A percentile compares a stretch with the other conserved stretches of the same genome.
These are phyloP conservation scores for Fraxinus sp. DNA, from an alignment of 305 asterid species.

Conservation along the genomic window DNA sequence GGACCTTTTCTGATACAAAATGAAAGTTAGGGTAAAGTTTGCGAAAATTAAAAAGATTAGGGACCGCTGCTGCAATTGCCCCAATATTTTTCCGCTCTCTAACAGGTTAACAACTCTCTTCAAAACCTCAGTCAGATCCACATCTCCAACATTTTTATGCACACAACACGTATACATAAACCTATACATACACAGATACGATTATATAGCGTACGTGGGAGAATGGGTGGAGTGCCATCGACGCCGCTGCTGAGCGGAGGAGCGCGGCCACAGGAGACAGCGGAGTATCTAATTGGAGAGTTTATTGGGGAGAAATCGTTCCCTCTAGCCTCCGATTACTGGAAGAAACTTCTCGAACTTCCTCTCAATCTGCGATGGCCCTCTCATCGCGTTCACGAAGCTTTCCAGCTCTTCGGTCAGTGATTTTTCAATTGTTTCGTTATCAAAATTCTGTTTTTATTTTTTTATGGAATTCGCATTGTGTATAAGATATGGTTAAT, in stretches of 20 bases:
- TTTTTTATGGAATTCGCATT: constrained; percentile 5
- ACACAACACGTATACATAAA: background rate
- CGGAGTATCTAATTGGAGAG: constrained; percentile 73
- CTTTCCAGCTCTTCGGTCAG: constrained; percentile 74
- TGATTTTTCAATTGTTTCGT: constrained; percentile 19
- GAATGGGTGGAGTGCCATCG: constrained; percentile 84
- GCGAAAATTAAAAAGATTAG: no score
- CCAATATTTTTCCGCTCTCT: constrained; percentile 12
- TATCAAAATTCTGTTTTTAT: background rate
- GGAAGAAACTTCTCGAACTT: constrained; percentile 87
- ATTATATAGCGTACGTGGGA: constrained; percentile 1
- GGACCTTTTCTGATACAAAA: background rate
- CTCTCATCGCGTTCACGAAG: constrained; percentile 67
- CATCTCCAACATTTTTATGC: constrained; percentile 14
- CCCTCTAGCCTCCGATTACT: constrained; percentile 76
- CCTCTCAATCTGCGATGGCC: constrained; percentile 84
- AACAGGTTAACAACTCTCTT: constrained; percentile 24
- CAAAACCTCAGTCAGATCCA: constrained; percentile 50
- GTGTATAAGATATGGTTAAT: background rate
- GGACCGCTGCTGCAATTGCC: background rate
- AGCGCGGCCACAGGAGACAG: constrained; percentile 65
- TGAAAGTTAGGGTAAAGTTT: no score
- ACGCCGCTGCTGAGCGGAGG: constrained; percentile 66
- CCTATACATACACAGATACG: constrained; percentile 7
- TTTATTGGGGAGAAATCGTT: constrained; percentile 77